Evolutionary conservation across 129 eudicot genomes (phyloP).

Genomic region (Erigeron canadensis): DNA sequence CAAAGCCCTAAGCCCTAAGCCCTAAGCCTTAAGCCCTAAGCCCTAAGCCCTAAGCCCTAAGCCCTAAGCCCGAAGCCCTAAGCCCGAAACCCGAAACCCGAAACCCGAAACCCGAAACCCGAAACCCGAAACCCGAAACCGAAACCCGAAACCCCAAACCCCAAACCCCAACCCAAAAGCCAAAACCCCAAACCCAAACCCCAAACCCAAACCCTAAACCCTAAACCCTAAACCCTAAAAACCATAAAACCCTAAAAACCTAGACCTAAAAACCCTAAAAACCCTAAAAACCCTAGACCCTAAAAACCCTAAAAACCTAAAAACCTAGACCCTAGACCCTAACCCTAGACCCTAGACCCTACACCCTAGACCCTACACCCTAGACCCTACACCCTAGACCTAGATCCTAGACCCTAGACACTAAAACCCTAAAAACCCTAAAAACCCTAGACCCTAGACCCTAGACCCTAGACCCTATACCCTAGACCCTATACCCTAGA

Average conservation of each 20-base stretch:
- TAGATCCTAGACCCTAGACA: conserved; percentile 11
- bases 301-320: conserved; percentile 18
- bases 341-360: conserved; percentile 16
- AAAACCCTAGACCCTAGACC: conserved; percentile 15
- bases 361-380: conserved; percentile 20
- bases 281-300: conserved; percentile 25
- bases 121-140: conserved; percentile 18
- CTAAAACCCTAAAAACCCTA: conserved; percentile 16
- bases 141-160: conserved; percentile 13
- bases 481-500: neutral
- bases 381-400: conserved; percentile 15
- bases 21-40: conserved; percentile 27
- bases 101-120: conserved; percentile 17
- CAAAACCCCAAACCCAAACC: too few species aligned
- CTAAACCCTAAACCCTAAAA: conserved; percentile 27
- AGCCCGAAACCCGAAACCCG: neutral
- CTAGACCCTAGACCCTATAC: neutral
- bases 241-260: too few species aligned
- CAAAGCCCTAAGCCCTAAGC: conserved; percentile 23
- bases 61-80: neutral
- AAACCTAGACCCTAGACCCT: conserved; percentile 13
- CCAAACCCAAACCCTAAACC: conserved; percentile 18
- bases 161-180: conserved; percentile 6
- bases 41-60: conserved; percentile 22
- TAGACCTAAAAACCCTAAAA: conserved; percentile 21